Base-by-base conservation (phyloP, 2,329 filamentous ascomycete genomes). In the Colletotrichum lentis region DNA sequence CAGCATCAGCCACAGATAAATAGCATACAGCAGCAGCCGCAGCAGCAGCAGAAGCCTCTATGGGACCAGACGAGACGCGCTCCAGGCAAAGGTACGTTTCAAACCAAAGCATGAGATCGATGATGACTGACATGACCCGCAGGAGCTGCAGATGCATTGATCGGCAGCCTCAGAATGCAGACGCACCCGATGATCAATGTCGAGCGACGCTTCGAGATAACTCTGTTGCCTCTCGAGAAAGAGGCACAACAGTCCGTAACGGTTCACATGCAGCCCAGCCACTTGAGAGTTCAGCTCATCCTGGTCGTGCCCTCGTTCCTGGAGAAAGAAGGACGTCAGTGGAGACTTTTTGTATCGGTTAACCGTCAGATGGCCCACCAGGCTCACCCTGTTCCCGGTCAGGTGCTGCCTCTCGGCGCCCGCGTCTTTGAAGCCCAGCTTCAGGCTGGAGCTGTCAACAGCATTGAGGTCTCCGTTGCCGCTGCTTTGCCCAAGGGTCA, bases 341-440 rank as follows among this genome's bases (percentile, higher is more conserved):
- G 92, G 79, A 93, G 90, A 75, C 80, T 96, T 43, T 94, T 93
- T 75, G 90, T 94, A 41, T 84, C 88, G 1, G 84, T 91, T 55
- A 92, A 94, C 74, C 87, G 85, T 47, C 85, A 87, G 58, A 84
- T 90, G 8, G 82, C 91, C n/a, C 82, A 81, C 50, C 82, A 78
- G 50, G 76, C 70, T 44, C 78, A 79, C 43, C 85, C 86, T 69
- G 82, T 85, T 27, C 83, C 86, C 3, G 84, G 87, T 24, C 87
- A 88, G 59, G 78, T 81, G 24, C 79, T 85, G 52, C 82, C 85
- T 72, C 83, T 79, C 54, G 82, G 84, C 67, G 88, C 88, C 70
- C 89, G 90, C n/a, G 81, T 91, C 0, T 97, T 93, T 73, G 94
- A 97, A 73, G 85, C 89, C 8, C 86, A 86, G 59, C 81, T 97